phyloP scores from a whole-genome alignment of 2,329 filamentous ascomycete species.

The Arthrobotrys megalospora region DNA sequence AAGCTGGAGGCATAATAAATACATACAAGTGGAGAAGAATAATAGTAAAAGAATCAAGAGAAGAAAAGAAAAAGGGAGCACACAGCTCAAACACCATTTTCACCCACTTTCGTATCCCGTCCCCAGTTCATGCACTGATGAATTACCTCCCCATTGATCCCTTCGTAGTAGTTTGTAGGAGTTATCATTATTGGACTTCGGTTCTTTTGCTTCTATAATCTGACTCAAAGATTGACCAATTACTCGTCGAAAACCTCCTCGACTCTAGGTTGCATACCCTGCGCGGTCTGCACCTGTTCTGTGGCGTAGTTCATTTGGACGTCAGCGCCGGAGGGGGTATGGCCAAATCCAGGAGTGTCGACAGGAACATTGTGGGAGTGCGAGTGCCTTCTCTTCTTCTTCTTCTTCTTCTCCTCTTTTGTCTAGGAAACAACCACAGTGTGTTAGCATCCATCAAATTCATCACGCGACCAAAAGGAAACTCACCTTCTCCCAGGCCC shows the following conservation, averaged over 20 bases:
- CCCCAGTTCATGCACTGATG: slow-evolving; percentile 9
- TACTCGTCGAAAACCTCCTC: slow-evolving; percentile 61
- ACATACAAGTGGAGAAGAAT: slow-evolving; percentile 50
- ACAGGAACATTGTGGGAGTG: slow-evolving; percentile 41
- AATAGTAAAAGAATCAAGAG: background rate
- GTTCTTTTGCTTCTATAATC: background rate
- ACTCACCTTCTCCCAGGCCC: slow-evolving; percentile 97
- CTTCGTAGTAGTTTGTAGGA: background rate
- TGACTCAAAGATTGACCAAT: background rate
- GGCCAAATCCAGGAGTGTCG: slow-evolving; percentile 46
- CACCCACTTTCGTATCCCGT: background rate
- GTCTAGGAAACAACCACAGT: slow-evolving; percentile 7
- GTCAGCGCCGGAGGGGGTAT: slow-evolving; percentile 52
- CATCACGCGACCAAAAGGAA: background rate
- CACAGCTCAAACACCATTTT: slow-evolving; percentile 13
- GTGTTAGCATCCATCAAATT: background rate
- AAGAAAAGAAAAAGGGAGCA: slow-evolving; percentile 1
- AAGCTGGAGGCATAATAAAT: slow-evolving; percentile 41
- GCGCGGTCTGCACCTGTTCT: slow-evolving; percentile 52
- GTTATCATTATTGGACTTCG: slow-evolving; percentile 12
- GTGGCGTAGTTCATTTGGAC: slow-evolving; percentile 48
- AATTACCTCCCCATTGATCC: slow-evolving; percentile 6
- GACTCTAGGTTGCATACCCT: slow-evolving; percentile 57
- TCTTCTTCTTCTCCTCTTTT: slow-evolving; percentile 61
- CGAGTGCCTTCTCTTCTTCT: slow-evolving; percentile 55